Evolutionary conservation across 2,329 filamentous ascomycete genomes (phyloP).

Genomic region (Cercospora sesami): DNA sequence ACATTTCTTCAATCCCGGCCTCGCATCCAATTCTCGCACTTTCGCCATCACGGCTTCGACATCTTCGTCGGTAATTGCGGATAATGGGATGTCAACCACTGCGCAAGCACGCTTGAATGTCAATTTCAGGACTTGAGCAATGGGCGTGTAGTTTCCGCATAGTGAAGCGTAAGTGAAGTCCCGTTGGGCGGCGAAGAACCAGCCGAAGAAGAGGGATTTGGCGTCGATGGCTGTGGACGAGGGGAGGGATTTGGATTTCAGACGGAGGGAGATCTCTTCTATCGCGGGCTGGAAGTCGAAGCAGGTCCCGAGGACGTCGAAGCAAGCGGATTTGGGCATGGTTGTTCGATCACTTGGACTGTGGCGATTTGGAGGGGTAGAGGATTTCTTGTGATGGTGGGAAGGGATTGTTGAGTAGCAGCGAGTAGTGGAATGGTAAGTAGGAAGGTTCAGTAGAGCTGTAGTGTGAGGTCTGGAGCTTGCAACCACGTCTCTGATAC

Average conservation of each 20-base stretch:
- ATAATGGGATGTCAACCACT: conserved; percentile 29
- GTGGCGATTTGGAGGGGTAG: background rate
- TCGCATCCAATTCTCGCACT: conserved; percentile 26
- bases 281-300: conserved; percentile 35
- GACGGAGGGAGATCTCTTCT: conserved; percentile 25
- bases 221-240: conserved; percentile 19
- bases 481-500: background rate
- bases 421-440: no score
- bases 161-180: conserved; percentile 38
- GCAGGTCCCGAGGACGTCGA: conserved; percentile 38
- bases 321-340: conserved; percentile 33
- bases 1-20: conserved; percentile 33
- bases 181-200: conserved; percentile 37
- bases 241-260: conserved; percentile 25
- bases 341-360: background rate
- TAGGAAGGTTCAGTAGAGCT: background rate
- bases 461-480: background rate
- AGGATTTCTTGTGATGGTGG: background rate
- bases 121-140: conserved; percentile 31
- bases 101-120: conserved; percentile 34
- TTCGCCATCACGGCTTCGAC: conserved; percentile 33
- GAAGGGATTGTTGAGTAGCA: background rate
- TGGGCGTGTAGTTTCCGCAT: conserved; percentile 33
- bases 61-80: conserved; percentile 30
- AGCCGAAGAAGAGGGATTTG: conserved; percentile 35